Evolutionary conservation across 2,329 filamentous ascomycete species (phyloP).

Genomic region (Aspergillus tamarii): DNA sequence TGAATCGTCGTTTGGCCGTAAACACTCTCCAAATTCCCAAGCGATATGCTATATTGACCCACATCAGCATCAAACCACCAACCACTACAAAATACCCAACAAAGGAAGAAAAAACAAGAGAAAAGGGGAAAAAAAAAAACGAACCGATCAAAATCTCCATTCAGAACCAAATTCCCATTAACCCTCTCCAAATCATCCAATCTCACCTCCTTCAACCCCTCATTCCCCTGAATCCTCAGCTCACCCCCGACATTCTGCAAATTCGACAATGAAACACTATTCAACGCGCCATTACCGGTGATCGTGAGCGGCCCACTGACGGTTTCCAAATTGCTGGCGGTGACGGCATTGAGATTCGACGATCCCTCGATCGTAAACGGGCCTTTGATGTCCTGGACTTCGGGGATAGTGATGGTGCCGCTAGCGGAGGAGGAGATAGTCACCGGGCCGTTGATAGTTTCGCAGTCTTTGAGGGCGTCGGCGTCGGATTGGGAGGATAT

Average conservation of each 20-base stretch:
- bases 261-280: conserved; percentile 20
- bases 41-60: conserved; percentile 23
- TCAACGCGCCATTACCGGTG: conserved; percentile 23
- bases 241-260: conserved; percentile 23
- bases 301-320: conserved; percentile 25
- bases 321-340: conserved; percentile 24
- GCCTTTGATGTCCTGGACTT: conserved; percentile 35
- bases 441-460: conserved; percentile 45
- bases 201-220: conserved; percentile 22
- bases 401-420: conserved; percentile 45
- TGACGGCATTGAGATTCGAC: conserved; percentile 20
- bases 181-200: conserved; percentile 28
- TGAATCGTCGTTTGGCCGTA: conserved; percentile 26
- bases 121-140: background rate
- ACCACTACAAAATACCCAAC: background rate
- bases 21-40: conserved; percentile 29
- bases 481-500: conserved; percentile 42
- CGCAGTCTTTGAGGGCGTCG: conserved; percentile 37
- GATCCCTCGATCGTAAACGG: conserved; percentile 24
- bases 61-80: background rate
- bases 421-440: conserved; percentile 43
- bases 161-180: conserved; percentile 25
- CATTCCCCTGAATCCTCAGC: conserved; percentile 27
- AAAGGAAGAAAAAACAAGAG: too few relatives aligned
- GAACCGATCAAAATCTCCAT: conserved; percentile 29